These are phyloP conservation scores for Cutaneotrichosporon arboriforme DNA, from an alignment of 1,284 basidiomycete species.

Conservation along the genomic window DNA sequence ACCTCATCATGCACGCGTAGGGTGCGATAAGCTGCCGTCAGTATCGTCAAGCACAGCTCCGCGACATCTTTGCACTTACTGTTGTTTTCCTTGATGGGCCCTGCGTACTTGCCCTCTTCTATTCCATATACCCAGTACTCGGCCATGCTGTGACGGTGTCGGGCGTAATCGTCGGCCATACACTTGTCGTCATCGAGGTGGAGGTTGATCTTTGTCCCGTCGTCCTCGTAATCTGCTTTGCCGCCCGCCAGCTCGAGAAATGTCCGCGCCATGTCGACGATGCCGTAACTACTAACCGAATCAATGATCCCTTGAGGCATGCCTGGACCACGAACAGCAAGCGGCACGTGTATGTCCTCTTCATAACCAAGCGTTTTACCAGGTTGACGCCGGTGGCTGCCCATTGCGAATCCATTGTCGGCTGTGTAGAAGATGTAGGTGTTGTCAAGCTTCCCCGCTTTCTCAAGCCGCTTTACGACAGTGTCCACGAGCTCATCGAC, in stretches of 20 bases:
- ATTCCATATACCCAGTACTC: conserved; percentile 38
- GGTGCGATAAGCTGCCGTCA: conserved; percentile 28
- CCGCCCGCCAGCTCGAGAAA: conserved; percentile 39
- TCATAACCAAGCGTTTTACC: conserved; percentile 41
- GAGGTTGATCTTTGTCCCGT: conserved; percentile 30
- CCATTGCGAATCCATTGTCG: conserved; percentile 41
- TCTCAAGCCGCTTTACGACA: conserved; percentile 29
- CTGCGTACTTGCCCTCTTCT: conserved; percentile 32
- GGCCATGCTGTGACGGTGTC: conserved; percentile 20
- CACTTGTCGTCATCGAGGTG: conserved; percentile 8
- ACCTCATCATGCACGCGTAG: conserved; percentile 29
- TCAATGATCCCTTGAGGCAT: conserved; percentile 22
- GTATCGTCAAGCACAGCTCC: too few relatives aligned
- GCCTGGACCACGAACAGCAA: conserved; percentile 32
- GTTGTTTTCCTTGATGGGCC: conserved; percentile 18
- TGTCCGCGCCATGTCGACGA: conserved; percentile 35
- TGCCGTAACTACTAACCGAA: conserved; percentile 23
- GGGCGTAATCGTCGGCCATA: neutral
- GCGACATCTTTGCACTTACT: conserved; percentile 12
- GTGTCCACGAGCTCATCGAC: conserved; percentile 40
- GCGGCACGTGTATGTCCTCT: conserved; percentile 37
- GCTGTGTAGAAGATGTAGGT: conserved; percentile 37
- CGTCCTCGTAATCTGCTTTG: conserved; percentile 27
- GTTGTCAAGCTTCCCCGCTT: conserved; percentile 31
- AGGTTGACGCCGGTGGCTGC: conserved; percentile 35